Evolutionary conservation across 345 rosid species (phyloP).

Genomic region (Carallia pectinifolia): DNA sequence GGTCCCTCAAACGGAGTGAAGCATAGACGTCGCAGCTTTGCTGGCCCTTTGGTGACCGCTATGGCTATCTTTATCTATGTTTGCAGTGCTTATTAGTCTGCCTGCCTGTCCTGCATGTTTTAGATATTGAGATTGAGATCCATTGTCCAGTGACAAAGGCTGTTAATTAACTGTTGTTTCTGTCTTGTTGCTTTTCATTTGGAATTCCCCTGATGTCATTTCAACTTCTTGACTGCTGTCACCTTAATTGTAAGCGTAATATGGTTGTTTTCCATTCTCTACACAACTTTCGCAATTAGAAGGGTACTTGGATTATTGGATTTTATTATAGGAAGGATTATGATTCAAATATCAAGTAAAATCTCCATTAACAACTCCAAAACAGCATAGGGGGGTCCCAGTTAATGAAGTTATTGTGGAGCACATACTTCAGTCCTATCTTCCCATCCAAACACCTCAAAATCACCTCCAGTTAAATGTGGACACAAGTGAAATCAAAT

Average conservation of each 20-base stretch:
- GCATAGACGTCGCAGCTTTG: constrained; percentile 9
- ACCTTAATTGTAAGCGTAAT: not conserved
- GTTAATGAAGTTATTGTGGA: too few relatives aligned
- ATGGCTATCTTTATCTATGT: constrained; percentile 25
- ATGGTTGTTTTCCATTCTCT: too few relatives aligned
- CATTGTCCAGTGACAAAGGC: too few relatives aligned
- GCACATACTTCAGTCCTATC: constrained; percentile 2
- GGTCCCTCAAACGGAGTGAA: constrained; percentile 21
- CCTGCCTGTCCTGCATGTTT: not conserved
- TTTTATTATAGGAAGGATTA: too few relatives aligned
- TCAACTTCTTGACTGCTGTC: not conserved
- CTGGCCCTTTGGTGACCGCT: constrained; percentile 20
- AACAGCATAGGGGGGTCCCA: too few relatives aligned
- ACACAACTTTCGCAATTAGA: too few relatives aligned
- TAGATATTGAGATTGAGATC: not conserved
- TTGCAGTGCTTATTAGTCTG: constrained; percentile 14
- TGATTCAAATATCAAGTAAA: too few relatives aligned
- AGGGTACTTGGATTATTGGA: too few relatives aligned
- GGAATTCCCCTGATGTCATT: not conserved
- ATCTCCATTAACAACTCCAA: too few relatives aligned
- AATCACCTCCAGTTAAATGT: constrained; percentile 17
- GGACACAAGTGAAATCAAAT: not conserved
- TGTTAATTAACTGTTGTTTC: too few relatives aligned
- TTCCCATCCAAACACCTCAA: constrained; percentile 10
- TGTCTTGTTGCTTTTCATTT: not conserved